These are phyloP conservation scores for Fusarium begoniae DNA, from an alignment of 2,329 filamentous ascomycete species.

Conservation along the genomic window DNA sequence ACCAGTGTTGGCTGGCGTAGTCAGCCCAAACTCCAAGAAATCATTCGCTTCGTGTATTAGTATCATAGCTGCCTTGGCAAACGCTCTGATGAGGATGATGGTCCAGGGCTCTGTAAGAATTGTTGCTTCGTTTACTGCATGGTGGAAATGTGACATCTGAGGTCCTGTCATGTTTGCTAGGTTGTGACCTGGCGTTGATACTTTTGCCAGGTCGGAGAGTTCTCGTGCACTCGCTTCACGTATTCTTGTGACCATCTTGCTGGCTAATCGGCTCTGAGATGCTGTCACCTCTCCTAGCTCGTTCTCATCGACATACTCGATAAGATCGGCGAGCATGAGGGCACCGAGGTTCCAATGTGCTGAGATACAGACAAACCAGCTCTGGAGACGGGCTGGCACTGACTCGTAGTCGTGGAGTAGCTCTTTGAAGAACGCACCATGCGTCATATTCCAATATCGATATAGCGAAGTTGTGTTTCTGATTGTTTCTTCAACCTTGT, in stretches of 20 bases:
- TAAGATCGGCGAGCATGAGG: slow-evolving; percentile 62
- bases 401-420: slow-evolving; percentile 58
- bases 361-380: slow-evolving; percentile 66
- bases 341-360: slow-evolving; percentile 67
- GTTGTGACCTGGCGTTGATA: slow-evolving; percentile 49
- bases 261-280: slow-evolving; percentile 36
- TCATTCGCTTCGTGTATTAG: slow-evolving; percentile 48
- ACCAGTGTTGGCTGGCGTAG: slow-evolving; percentile 29
- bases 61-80: slow-evolving; percentile 56
- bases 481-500: slow-evolving; percentile 58
- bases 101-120: slow-evolving; percentile 69
- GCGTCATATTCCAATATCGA: slow-evolving; percentile 62
- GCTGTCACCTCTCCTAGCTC: slow-evolving; percentile 33
- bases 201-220: slow-evolving; percentile 58
- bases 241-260: slow-evolving; percentile 51
- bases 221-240: slow-evolving; percentile 54
- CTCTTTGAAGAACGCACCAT: slow-evolving; percentile 61
- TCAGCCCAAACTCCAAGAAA: slow-evolving; percentile 29
- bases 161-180: slow-evolving; percentile 7
- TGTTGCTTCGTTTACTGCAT: slow-evolving; percentile 62
- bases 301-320: slow-evolving; percentile 59
- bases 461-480: slow-evolving; percentile 58
- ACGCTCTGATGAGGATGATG: slow-evolving; percentile 61
- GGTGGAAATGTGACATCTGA: slow-evolving; percentile 57
- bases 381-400: slow-evolving; percentile 62